Evolutionary conservation across 1,284 basidiomycete species (phyloP).

Genomic region (Ganoderma boninense): DNA sequence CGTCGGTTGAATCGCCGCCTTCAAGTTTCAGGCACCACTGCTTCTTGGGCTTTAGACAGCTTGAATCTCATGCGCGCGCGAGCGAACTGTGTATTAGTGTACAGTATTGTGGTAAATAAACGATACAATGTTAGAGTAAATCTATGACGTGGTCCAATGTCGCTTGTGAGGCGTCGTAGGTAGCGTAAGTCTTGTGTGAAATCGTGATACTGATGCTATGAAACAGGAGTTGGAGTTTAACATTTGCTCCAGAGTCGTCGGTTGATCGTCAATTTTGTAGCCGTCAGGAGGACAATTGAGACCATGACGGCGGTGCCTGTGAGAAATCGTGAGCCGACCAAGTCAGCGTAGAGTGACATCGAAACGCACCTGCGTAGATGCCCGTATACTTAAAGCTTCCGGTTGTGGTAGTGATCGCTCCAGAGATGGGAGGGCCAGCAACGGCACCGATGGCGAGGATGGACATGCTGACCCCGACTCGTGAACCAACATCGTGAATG

Average conservation of each 20-base stretch:
- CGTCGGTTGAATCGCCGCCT: no score
- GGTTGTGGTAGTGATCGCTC: slow-evolving; percentile 57
- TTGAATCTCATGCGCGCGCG: no score
- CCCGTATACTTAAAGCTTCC: slow-evolving; percentile 61
- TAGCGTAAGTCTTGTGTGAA: neutral
- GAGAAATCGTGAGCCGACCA: no score
- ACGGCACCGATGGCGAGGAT: slow-evolving; percentile 56
- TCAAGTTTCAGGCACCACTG: no score
- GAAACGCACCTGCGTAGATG: slow-evolving; percentile 46
- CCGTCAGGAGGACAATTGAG: slow-evolving; percentile 22
- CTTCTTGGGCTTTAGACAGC: no score
- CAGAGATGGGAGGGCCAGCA: slow-evolving; percentile 65
- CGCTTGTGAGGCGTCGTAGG: neutral
- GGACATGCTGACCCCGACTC: slow-evolving; percentile 64
- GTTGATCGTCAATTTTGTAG: slow-evolving; percentile 15
- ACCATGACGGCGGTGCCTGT: slow-evolving; percentile 28
- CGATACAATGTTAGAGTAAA: neutral
- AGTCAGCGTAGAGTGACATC: rapidly evolving
- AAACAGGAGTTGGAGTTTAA: no score
- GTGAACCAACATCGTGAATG: slow-evolving; percentile 62
- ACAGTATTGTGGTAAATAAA: neutral
- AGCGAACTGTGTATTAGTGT: no score
- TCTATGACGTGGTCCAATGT: neutral
- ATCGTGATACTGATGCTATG: neutral
- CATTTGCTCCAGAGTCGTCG: slow-evolving; percentile 25